A percentile compares a stretch with the other conserved stretches of the same genome.
phyloP scores from a whole-genome alignment of 2,329 filamentous ascomycete genomes.

The Fusarium pseudocircinatum region DNA sequence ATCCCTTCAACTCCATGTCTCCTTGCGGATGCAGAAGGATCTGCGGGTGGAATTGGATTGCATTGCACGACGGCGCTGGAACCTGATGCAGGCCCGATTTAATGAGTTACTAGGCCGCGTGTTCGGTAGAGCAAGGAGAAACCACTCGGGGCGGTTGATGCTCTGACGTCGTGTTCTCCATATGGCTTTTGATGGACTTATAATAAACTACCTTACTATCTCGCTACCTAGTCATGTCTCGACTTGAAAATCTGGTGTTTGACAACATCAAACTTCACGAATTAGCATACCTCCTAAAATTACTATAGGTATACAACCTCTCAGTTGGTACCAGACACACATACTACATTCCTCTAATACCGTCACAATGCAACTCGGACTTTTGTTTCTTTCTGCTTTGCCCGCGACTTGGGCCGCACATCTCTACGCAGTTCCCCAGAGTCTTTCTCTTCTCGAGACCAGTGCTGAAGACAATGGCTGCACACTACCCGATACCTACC shows the following conservation, averaged over 20 bases:
- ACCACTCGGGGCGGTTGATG: background rate
- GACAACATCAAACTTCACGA: background rate
- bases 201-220: constrained; percentile 22
- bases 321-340: background rate
- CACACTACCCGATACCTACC: constrained; percentile 51
- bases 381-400: constrained; percentile 37
- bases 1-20: constrained; percentile 20
- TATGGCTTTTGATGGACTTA: constrained; percentile 20
- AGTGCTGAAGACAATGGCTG: constrained; percentile 44
- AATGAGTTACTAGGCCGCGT: constrained; percentile 26
- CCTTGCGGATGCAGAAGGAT: constrained; percentile 36
- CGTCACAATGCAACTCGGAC: constrained; percentile 30
- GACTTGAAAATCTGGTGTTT: background rate
- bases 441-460: constrained; percentile 39
- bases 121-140: constrained; percentile 23
- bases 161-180: constrained; percentile 37
- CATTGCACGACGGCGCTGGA: constrained; percentile 21
- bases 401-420: constrained; percentile 35
- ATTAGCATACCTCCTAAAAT: background rate
- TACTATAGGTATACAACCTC: background rate
- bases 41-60: constrained; percentile 23
- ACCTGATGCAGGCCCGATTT: constrained; percentile 23
- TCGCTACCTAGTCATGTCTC: constrained; percentile 1
- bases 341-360: background rate
- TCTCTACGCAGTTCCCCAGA: constrained; percentile 43